Conservation (phyloP, 805 yeast genomes). For the Zygoascus tannicola region DNA sequence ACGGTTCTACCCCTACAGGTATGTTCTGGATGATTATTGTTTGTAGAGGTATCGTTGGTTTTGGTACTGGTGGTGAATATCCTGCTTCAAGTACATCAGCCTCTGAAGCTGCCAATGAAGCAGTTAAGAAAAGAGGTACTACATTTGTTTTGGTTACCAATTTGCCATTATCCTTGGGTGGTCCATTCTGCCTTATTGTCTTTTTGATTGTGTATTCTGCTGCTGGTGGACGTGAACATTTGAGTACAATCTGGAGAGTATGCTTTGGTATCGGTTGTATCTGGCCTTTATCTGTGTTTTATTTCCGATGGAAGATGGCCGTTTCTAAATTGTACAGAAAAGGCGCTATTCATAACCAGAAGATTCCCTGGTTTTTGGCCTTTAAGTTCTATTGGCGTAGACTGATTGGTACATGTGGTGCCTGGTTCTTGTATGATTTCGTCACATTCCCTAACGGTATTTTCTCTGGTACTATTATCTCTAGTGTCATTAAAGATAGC, state of each 20-base stretch:
- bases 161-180: slow-evolving; percentile 65
- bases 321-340: slow-evolving; percentile 54
- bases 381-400: slow-evolving; percentile 60
- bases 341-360: slow-evolving; percentile 46
- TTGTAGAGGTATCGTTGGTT: slow-evolving; percentile 67
- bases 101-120: slow-evolving; percentile 64
- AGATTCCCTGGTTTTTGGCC: slow-evolving; percentile 49
- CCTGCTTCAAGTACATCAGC: slow-evolving; percentile 62
- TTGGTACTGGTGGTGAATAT: slow-evolving; percentile 74
- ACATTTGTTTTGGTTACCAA: slow-evolving; percentile 59
- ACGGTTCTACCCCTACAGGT: slow-evolving; percentile 48
- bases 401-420: slow-evolving; percentile 58
- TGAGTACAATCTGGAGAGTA: slow-evolving; percentile 54
- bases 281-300: slow-evolving; percentile 62
- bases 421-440: slow-evolving; percentile 77
- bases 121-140: slow-evolving; percentile 50
- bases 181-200: slow-evolving; percentile 62
- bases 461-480: slow-evolving; percentile 52
- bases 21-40: slow-evolving; percentile 72
- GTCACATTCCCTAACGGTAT: slow-evolving; percentile 74
- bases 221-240: slow-evolving; percentile 27
- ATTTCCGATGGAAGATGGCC: slow-evolving; percentile 59
- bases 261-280: slow-evolving; percentile 64
- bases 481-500: slow-evolving; percentile 44
- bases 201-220: slow-evolving; percentile 61